Evolutionary conservation across 495 filamentous ascomycete species (phyloP), one percentile per base, ranked within the genome.

Genomic region (Aspergillus incahuasiensis): DNA sequence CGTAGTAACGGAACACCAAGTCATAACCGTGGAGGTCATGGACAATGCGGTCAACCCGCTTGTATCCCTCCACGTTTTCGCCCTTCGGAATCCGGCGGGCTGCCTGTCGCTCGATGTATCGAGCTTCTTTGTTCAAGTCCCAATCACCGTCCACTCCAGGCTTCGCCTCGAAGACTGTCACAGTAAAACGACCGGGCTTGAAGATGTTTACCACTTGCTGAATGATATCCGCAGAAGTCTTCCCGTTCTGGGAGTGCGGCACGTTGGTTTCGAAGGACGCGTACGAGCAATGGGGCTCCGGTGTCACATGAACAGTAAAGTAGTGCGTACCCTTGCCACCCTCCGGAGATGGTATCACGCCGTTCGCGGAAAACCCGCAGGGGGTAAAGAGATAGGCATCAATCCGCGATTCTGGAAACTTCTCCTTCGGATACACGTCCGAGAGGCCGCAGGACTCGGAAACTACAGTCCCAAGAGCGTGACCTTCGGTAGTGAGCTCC

Each of bases 261-360:
- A 99, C 95, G 60, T 99, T 97, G 60, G 95, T 97, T 79, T 99
- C 95, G 65, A 99, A 99, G 5, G 91, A 96, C 15, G 95, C 95
- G 65, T 96, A 99, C n/a, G 91, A 96, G 79, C 92, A 99, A 64
- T 95, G 84, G 30, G 94, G 88, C 78, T 99, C 95, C 0, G 95
- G 95, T 0, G 95, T 99, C 56, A 99, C 95, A 68, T 99, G 95
- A 41, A 99, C 95, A 2, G 92, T 99, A 79, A 96, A 99, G 72
- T 99, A 99, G 74, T 97, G 90, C 16, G 87, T 90, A 35, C 79
- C 53, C n/a, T 25, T 76, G 35, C 72, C 75, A 53, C 79, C 79
- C 22, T 80, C 74, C 3, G 92, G 87, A 45, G 89, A 86, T 13
- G 95, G 95, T 40, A 99, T 83, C 40, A 99, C 91, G 47, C 90